Percentiles rank a stretch among this genome's conserved stretches.
Conservation (phyloP, 169 alveolate genomes). For the Pseudocohnilembus persalinus region DNA sequence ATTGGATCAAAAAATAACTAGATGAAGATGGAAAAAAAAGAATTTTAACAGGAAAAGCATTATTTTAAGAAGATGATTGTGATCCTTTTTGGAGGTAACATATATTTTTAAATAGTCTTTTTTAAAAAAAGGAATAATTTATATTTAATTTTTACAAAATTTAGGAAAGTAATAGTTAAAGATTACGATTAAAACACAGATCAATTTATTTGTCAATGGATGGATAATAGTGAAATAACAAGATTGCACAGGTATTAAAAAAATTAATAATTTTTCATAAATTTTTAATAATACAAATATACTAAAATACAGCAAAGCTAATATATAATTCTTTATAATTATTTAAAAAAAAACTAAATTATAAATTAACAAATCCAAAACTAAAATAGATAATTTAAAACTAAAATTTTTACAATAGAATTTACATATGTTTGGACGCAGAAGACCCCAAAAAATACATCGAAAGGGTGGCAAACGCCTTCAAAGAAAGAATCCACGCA, state of each 20-base stretch:
- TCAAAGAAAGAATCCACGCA: constrained; percentile 84
- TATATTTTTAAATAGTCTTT: no score
- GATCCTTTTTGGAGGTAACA: constrained; percentile 14
- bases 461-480: constrained; percentile 84
- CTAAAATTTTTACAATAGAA: no score
- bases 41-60: constrained; percentile 35
- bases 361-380: no score
- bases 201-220: constrained; percentile 82
- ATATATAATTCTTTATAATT: no score
- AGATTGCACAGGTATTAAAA: no score
- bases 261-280: no score
- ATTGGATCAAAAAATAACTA: constrained; percentile 82
- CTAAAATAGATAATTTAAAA: constrained; percentile 75
- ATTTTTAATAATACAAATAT: no score
- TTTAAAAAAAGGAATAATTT: constrained; percentile 4
- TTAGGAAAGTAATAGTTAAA: constrained; percentile 42
- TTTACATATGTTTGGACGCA: constrained; percentile 85
- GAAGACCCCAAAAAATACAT: constrained; percentile 90
- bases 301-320: no score
- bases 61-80: constrained; percentile 24
- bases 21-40: constrained; percentile 53
- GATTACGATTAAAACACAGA: constrained; percentile 72
- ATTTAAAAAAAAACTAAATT: no score
- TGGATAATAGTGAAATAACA: constrained; percentile 66
- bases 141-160: constrained; percentile 6